phyloP scores from a whole-genome alignment of 352 stramenopile genomes.

The Phytopythium delawarense region DNA sequence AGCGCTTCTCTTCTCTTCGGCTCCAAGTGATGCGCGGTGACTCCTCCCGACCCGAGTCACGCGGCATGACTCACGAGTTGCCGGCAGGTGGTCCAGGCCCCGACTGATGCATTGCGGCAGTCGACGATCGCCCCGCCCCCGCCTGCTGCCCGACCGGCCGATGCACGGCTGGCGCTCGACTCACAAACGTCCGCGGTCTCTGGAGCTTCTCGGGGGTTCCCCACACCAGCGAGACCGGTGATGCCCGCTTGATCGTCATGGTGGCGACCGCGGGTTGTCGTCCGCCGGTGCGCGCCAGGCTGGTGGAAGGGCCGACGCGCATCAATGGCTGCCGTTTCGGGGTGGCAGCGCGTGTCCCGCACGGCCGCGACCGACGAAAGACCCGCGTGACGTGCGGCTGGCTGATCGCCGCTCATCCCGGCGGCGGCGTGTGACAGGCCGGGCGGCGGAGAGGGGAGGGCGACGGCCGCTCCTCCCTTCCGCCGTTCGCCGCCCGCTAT shows the following conservation, averaged over 20 bases:
- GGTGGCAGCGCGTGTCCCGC: background rate
- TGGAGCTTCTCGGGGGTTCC: too few relatives aligned
- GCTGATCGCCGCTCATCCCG: background rate
- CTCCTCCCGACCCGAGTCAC: background rate
- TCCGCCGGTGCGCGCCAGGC: too few relatives aligned
- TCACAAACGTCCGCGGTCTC: too few relatives aligned
- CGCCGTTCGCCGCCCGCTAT: background rate
- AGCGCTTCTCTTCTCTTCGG: background rate
- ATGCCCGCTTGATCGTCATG: too few relatives aligned
- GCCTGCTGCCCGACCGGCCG: too few relatives aligned
- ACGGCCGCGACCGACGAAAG: background rate
- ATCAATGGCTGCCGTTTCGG: background rate
- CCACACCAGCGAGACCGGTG: too few relatives aligned
- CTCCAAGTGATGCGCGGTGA: background rate
- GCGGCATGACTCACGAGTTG: background rate
- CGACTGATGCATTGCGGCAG: conserved; percentile 1
- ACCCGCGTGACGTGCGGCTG: background rate
- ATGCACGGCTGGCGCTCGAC: too few relatives aligned
- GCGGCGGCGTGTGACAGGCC: conserved; percentile 1
- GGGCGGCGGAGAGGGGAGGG: background rate
- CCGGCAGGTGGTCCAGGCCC: background rate
- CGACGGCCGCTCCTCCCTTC: background rate
- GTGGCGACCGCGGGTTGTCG: background rate
- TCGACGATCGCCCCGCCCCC: background rate
- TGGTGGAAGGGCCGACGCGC: too few relatives aligned